Conservation (phyloP, 2,329 filamentous ascomycete genomes). For the Apiospora phragmitis region DNA sequence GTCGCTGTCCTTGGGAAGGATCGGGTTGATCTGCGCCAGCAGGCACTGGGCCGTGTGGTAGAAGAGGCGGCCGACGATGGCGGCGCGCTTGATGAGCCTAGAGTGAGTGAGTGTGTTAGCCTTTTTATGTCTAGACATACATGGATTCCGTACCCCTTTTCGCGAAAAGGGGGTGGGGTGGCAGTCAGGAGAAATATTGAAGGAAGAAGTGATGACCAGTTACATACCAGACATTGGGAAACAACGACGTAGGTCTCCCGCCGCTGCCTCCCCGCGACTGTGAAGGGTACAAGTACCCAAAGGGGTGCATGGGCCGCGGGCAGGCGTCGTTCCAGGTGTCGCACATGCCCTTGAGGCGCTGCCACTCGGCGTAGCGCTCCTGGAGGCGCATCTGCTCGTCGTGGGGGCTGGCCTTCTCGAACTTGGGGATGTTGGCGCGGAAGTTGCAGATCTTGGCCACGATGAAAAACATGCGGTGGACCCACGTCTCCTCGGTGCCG, state of each 20-base stretch:
- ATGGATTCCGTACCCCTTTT: background rate
- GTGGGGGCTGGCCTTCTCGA: constrained; percentile 58
- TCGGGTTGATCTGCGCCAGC: constrained; percentile 76
- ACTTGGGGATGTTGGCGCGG: constrained; percentile 66
- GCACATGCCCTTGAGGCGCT: constrained; percentile 74
- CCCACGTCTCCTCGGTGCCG: constrained; percentile 80
- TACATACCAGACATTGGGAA: constrained; percentile 81
- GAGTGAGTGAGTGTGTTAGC: background rate
- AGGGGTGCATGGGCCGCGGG: constrained; percentile 83
- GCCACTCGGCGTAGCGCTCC: constrained; percentile 74
- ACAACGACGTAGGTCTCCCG: constrained; percentile 64
- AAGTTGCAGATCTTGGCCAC: constrained; percentile 87
- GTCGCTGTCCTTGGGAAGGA: constrained; percentile 57
- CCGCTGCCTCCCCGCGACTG: constrained; percentile 45
- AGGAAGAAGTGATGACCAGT: background rate
- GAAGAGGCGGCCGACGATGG: constrained; percentile 80
- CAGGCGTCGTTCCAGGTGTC: constrained; percentile 79
- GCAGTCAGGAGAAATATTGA: background rate
- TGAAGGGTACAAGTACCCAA: constrained; percentile 72
- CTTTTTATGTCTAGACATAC: background rate
- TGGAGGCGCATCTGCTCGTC: constrained; percentile 65
- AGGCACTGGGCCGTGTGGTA: constrained; percentile 87
- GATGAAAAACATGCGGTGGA: constrained; percentile 85
- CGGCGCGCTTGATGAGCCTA: constrained; percentile 80
- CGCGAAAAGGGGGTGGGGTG: background rate